Evolutionary conservation across 2,329 filamentous ascomycete species (phyloP), one percentile per base, ranked within the genome.

Genomic region (Westerdykella sp.): DNA sequence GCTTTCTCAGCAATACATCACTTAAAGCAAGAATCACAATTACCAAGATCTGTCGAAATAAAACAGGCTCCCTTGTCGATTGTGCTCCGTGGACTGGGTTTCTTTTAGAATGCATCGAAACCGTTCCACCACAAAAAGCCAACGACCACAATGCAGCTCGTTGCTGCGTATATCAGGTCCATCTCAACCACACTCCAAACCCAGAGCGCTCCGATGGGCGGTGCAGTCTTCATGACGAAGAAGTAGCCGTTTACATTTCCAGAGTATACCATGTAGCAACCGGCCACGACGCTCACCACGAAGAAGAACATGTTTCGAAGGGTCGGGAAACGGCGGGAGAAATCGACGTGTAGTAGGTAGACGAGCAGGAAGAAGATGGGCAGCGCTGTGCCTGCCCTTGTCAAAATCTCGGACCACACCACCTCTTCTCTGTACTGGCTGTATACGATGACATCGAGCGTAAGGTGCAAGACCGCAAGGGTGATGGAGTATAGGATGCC

Each of bases 111-210:
- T 43, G 75, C 68, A 2, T 66, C 63, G 59, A 78, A 79, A 2
- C 73, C 74, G 52, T 74, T 77, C 70, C 71, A 80, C 68, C 70
- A 75, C 5, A 75, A 65, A 65, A 74, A 82, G 1, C 57, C 65
- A 41, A 74, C 55, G 12, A 80, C 75, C n/a, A 69, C 63, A 34
- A 70, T 43, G 16, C 78, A 66, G 36, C 75, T 79, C n/a, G 70
- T 57, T 18, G 83, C 69, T 0, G 85, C 86, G 57, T 78, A 81
- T 0, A 73, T 59, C 34, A 95, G 71, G 43, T 87, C 77, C 69
- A 96, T 77, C 70, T 98, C 93, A 37, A 97, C 76, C 16, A 97
- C 83, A 25, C 85, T 81, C 89, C 91, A 97, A 4, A 97, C 78
- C 90, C 91, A 97, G 14, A 97, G 66, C 34, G 87, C 91, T 0